phyloP scores from a whole-genome alignment of 2,329 filamentous ascomycete species.

The Elsinoe ampelina region DNA sequence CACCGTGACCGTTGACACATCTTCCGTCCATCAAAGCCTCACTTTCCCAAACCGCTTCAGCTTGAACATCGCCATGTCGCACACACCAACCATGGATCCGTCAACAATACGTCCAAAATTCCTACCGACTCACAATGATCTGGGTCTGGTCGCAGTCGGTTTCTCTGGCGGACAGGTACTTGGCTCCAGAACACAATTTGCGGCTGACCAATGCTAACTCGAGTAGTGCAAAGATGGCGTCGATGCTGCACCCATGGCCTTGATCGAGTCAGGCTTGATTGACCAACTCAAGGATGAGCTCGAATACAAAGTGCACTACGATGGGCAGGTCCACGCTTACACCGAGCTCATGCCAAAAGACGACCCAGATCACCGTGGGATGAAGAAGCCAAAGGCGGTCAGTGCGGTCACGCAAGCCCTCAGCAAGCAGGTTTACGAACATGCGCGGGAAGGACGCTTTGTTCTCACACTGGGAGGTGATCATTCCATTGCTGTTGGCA shows the following conservation, averaged over 20 bases:
- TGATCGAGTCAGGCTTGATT: constrained; percentile 82
- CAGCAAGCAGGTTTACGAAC: constrained; percentile 74
- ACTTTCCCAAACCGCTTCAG: neutral
- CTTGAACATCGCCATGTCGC: neutral
- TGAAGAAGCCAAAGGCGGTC: constrained; percentile 88
- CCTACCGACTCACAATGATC: constrained; percentile 65
- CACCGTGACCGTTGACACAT: constrained; percentile 3
- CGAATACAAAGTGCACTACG: constrained; percentile 78
- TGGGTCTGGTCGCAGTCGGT: constrained; percentile 88
- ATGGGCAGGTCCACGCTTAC: constrained; percentile 75
- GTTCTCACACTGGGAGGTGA: constrained; percentile 92
- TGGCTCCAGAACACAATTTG: neutral
- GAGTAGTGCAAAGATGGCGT: constrained; percentile 77
- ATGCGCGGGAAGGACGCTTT: constrained; percentile 73
- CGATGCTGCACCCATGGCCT: constrained; percentile 77
- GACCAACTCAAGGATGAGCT: constrained; percentile 75
- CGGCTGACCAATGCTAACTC: constrained; percentile 12
- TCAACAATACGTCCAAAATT: constrained; percentile 61
- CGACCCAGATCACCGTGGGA: constrained; percentile 76
- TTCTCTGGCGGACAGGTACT: constrained; percentile 91
- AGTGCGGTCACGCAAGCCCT: constrained; percentile 76
- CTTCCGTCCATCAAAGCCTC: neutral
- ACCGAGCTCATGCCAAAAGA: constrained; percentile 58
- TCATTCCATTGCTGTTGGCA: constrained; percentile 93
- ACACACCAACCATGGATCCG: constrained; percentile 32